These are phyloP conservation scores for Orbilia oligospora DNA, from an alignment of 2,329 filamentous ascomycete genomes.

Conservation along the genomic window DNA sequence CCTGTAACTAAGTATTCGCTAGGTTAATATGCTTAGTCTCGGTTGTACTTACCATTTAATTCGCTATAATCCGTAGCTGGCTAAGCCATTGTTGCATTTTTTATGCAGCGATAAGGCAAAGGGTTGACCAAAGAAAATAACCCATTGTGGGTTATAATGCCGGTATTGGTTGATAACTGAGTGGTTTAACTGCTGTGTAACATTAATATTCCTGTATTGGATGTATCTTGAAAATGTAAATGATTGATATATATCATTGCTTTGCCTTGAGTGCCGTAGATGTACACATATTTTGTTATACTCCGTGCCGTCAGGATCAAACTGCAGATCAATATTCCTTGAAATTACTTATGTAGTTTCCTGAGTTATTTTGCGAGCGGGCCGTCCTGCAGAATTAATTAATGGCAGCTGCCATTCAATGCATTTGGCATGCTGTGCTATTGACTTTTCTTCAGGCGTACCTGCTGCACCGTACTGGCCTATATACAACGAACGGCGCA, in stretches of 20 bases:
- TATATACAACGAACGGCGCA: background rate
- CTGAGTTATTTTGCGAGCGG: background rate
- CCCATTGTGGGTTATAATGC: background rate
- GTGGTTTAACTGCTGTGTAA: background rate
- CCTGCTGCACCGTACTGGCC: too few relatives aligned
- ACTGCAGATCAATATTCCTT: background rate
- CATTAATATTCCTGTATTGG: background rate
- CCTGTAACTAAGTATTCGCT: background rate
- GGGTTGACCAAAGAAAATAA: background rate
- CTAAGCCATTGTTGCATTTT: background rate
- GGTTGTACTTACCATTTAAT: constrained; percentile 4
- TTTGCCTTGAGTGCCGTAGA: background rate
- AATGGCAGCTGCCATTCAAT: background rate
- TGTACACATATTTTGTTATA: background rate
- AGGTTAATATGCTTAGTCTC: constrained; percentile 3
- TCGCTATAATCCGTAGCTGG: background rate
- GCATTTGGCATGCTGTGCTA: background rate
- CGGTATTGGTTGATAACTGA: background rate
- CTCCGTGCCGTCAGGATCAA: background rate
- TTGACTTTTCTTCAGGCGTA: background rate
- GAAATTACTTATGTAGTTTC: background rate
- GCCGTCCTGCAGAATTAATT: background rate
- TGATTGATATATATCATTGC: background rate
- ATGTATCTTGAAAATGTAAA: background rate
- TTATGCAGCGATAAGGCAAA: background rate